Percentiles rank a stretch among this genome's conserved stretches.
phyloP scores from a whole-genome alignment of 208 protist genomes.

The Acanthamoeba lenticulata region DNA sequence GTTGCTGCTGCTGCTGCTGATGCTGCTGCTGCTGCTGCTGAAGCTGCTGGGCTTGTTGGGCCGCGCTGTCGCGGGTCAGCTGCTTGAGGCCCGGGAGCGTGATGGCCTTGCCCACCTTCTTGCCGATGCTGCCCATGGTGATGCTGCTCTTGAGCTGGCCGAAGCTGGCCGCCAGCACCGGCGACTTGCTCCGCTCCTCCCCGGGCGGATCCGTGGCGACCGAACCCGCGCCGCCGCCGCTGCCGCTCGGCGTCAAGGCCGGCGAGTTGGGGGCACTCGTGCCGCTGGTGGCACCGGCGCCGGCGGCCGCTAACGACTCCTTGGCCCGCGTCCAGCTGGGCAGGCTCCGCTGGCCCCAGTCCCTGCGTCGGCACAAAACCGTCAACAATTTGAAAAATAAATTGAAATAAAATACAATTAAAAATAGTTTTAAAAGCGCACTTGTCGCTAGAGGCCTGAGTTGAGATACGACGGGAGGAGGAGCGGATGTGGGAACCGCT shows the following conservation, averaged over 20 bases:
- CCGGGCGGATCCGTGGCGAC: neutral
- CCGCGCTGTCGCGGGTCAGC: neutral
- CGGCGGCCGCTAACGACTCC: neutral
- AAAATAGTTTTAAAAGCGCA: neutral
- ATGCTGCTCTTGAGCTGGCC: slow-evolving; percentile 3
- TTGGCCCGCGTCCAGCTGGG: neutral
- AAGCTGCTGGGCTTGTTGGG: neutral
- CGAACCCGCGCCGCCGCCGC: neutral
- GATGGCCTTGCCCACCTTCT: slow-evolving; percentile 43
- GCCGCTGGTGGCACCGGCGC: neutral
- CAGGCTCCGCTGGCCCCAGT: neutral
- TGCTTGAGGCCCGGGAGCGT: neutral
- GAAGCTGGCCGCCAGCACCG: neutral
- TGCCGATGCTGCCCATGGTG: slow-evolving; percentile 28
- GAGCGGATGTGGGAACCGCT: neutral
- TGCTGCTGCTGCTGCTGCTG: too few species aligned
- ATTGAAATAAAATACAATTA: too few species aligned
- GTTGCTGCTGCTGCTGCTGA: neutral
- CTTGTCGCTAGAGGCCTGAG: neutral
- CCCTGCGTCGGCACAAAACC: neutral
- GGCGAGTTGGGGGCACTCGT: neutral
- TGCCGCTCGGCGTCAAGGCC: neutral
- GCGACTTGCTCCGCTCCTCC: neutral
- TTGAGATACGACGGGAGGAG: neutral
- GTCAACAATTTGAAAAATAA: too few species aligned